Base-by-base conservation (phyloP, 139 green algal species). In the Auxenochlorella pyrenoidosa region DNA sequence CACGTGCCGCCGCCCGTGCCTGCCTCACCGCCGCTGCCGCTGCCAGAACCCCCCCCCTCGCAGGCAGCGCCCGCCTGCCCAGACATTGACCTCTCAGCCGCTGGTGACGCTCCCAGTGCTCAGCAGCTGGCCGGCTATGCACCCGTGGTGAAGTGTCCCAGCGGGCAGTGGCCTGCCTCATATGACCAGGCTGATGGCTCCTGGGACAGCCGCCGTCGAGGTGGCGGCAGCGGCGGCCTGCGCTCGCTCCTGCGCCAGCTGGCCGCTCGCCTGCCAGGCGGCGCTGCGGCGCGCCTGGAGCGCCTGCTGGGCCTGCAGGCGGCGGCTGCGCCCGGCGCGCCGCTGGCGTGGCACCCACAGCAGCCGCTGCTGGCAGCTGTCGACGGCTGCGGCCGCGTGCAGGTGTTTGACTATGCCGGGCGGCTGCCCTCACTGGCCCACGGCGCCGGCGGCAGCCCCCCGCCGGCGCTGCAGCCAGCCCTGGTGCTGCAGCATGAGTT, bases 301-400 rank as follows among this genome's bases (percentile, higher is more conserved):
- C 40, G 38, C 1, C 32, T 76, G 80, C 80, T 85, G 24, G 80
- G 80, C 26, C 40, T 85, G 40, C 40, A 60, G 30, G 40, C 60
- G 38, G 66, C 28, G 12, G 13, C 63, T 6, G 21, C 38, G 4
- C 63, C 63, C 0, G 41, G 30, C 3, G 24, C 63, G 26, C 47
- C 71, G 36, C 47, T 87, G 71, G 71, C 83, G 22, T 87, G 83
- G 83, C 83, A 87, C n/a, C 70, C 72, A 12, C n/a, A 10, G 5
- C 71, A 87, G 83, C 65, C 83, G 47, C 51, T 87, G 83, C 71
- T 87, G 47, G 83, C 83, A 40, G 71, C 71, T 21, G 70, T 79
- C 3, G 71, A 71, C 15, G 22, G 22, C 36, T 19, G 36, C 36
- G 70, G 47, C 1, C 44, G 54, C 19, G 54, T 88, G 36, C 72